Base-by-base conservation (phyloP, 306 rosid species). In the Prinsepia uniflora region DNA sequence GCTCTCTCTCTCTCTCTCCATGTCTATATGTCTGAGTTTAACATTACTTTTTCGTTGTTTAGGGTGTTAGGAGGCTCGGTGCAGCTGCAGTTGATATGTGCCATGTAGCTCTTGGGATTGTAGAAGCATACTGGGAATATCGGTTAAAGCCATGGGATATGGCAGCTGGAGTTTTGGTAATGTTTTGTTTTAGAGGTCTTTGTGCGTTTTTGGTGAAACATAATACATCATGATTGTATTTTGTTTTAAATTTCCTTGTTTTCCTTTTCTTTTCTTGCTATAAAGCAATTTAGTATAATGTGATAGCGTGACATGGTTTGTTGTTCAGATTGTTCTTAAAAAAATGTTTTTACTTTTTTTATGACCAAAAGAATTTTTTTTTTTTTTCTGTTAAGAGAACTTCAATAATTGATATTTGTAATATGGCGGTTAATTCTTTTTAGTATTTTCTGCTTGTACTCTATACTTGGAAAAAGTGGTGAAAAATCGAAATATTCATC, bases 51-150 rank as follows among this genome's bases (percentile, higher is more conserved):
- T 69, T 22, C 69, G 50, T 57, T 62, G 69, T 62, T 55, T 48
- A 93, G 98, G 98, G 98, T 79, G 98, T 94, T 65, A 94, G 98
- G 78, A 82, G 98, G 80, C 98, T 94, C 6, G 98, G 98, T 67
- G 98, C 98, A 0, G 98, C 98, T 65, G 92, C 98, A 10, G 97
- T 94, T 65, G 98, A 94, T 81, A 94, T 90, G 98, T 88, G 97
- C 75, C 98, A 90, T 76, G 98, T 94, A 67, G 94, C 98, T 71
- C 75, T 94, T 60, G 98, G 98, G 80, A 86, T 94, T 56, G 98
- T 85, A 20, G 98, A 94, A 86, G 96, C 96, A 0, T 90, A 94
- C 72, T 94, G 98, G 98, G 98, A 94, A 81, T 94, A 94, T 84
- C 97, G 97, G 65, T 86, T 90, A 75, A 94, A 94, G 89, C 98